Evolutionary conservation across 2,329 filamentous ascomycete species (phyloP), one percentile per base, ranked within the genome.

Genomic region (Exophiala mesophila): DNA sequence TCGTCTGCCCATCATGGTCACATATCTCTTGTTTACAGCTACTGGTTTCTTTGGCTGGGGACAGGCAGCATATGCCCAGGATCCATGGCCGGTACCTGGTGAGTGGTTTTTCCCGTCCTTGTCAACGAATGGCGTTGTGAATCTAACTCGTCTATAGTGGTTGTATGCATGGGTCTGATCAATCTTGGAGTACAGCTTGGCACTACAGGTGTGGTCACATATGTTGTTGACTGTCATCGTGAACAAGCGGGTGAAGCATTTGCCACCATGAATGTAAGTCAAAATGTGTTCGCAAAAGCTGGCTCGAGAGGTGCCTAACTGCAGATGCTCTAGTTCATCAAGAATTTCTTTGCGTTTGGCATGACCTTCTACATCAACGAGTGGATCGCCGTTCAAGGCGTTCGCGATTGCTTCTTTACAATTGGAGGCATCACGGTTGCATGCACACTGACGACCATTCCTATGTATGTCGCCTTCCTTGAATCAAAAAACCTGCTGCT

Each of bases 301-400:
- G 17, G 29, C 29, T 31, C 5, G 5, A 5, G 29, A 31, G 5
- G 13, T 6, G n/a, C 29, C 29, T 31, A 31, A 13, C 29, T 31
- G 17, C 17, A 7, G 29, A 6, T 5, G 17, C 29, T 5, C 13
- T 16, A 31, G 29, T 66, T 64, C 36, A 44, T 63, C 31, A 67
- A 66, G 55, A 67, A 65, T 39, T 37, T 64, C 36, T 66, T 66
- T 39, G 58, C 62, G 3, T 66, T 65, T 28, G 57, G 62, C 1
- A 36, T 66, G 36, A 63, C 63, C 1, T 66, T 66, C 41, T 67
- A 65, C 37, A 50, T 58, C 46, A 67, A 65, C 36, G 59, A 61
- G 26, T 67, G 64, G 64, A 63, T 67, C 45, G 62, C 55, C 2
- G 55, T 50, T 12, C 60, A 66, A 39, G 64, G 65, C 2, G 58